Evolutionary conservation across 768 basidiomycete species (phyloP).

Genomic region (Hirschioporus abietinus): DNA sequence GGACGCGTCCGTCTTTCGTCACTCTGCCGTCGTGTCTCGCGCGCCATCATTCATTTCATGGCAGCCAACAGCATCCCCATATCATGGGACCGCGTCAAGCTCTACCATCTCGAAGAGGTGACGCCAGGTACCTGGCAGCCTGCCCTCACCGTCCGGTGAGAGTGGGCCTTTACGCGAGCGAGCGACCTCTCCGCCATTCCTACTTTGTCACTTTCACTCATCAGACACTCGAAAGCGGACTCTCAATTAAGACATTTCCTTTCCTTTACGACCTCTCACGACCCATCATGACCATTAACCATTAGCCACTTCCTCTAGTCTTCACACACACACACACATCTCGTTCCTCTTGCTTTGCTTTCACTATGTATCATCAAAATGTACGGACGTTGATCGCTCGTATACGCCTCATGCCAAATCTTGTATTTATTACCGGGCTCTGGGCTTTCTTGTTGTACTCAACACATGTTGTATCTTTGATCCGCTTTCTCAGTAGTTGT

Average conservation of each 20-base stretch:
- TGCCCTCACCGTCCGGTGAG: conserved; percentile 36
- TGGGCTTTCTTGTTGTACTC: neutral
- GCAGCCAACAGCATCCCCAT: conserved; percentile 64
- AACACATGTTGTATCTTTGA: neutral
- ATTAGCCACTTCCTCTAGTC: neutral
- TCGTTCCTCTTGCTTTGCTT: neutral
- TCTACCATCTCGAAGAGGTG: conserved; percentile 69
- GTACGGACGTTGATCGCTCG: neutral
- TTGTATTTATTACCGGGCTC: neutral
- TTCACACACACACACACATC: neutral
- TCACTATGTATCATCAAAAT: neutral
- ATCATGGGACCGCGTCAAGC: conserved; percentile 60
- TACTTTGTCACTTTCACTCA: neutral
- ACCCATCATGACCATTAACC: neutral
- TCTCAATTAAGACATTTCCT: neutral
- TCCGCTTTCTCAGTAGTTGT: neutral
- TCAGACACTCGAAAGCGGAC: neutral
- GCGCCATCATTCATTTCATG: conserved; percentile 71
- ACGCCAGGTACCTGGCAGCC: conserved; percentile 70
- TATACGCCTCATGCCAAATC: neutral
- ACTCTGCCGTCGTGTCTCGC: conserved; percentile 60
- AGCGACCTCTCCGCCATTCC: neutral
- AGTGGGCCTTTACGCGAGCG: neutral
- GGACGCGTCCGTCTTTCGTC: conserved; percentile 62
- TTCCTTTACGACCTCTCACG: neutral